Evolutionary conservation across 768 basidiomycete species (phyloP), one percentile per base, ranked within the genome.

Genomic region (Piloderma croceum): DNA sequence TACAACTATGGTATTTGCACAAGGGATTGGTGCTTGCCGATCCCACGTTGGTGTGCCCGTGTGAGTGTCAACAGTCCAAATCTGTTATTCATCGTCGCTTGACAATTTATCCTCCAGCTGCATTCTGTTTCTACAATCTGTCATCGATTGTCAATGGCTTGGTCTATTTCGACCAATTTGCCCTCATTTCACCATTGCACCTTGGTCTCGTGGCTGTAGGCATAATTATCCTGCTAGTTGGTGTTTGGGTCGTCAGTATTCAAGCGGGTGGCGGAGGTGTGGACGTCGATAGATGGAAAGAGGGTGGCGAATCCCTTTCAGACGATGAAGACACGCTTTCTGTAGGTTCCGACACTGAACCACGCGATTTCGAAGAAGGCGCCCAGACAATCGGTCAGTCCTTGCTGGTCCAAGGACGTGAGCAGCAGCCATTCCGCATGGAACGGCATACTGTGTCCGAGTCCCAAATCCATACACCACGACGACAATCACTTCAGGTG

Each of bases 111-210:
- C 53, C 44, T 39, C 19, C 50, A 79, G 81, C 90, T 56, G 90
- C 91, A 5, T 97, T 94, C 64, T 94, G 90, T 60, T 90, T 91
- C 60, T 97, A 94, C 65, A 97, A 94, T 57, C 59, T 93, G 11
- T 90, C 89, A 3, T 89, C 87, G 18, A 94, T 97, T 57, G 70
- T 91, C 42, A 92, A 91, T 49, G 86, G 87, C 4, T 71, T 94
- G 39, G 77, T 93, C 33, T 96, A 92, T 61, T 96, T 88, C 58
- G 70, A 92, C 58, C 90, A 97, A 54, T 77, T 90, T 53, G 71
- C 77, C 13, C 68, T 79, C 18, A 81, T 97, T 25, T 64, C 79
- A 2, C 67, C 73, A 0, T 50, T 77, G n/a, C 77, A 91, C 57
- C 73, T 91, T n/a, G 58, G 65, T 4, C 72, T 94, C 19, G 88